phyloP scores from a whole-genome alignment of 192 early-diverging fungal species.

The Backusella westeae region DNA sequence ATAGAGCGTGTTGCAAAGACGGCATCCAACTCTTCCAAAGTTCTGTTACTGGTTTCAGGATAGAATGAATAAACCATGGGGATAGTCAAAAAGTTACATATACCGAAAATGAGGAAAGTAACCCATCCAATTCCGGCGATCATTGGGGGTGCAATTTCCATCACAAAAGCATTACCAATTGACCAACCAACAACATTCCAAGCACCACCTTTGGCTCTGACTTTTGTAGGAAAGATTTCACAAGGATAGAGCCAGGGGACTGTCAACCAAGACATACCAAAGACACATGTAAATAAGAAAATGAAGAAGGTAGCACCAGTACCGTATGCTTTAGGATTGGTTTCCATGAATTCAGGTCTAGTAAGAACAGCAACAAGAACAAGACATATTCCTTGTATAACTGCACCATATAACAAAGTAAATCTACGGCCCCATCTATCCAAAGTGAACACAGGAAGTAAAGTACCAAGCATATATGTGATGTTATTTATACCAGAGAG shows the following conservation, averaged over 20 bases:
- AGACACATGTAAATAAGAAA: slow-evolving; percentile 44
- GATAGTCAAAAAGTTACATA: slow-evolving; percentile 36
- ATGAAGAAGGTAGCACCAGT: slow-evolving; percentile 30
- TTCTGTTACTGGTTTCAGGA: slow-evolving; percentile 40
- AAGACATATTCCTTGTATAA: slow-evolving; percentile 23
- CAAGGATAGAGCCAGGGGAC: slow-evolving; percentile 69
- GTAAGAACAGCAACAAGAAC: slow-evolving; percentile 19
- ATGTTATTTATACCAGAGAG: slow-evolving; percentile 34
- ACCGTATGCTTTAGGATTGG: slow-evolving; percentile 24
- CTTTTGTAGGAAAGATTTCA: slow-evolving; percentile 51
- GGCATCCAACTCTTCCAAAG: slow-evolving; percentile 31
- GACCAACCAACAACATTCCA: slow-evolving; percentile 57
- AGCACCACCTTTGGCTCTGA: slow-evolving; percentile 59
- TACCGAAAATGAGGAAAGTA: slow-evolving; percentile 53
- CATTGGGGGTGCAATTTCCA: slow-evolving; percentile 46
- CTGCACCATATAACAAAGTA: slow-evolving; percentile 25
- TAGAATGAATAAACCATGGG: slow-evolving; percentile 45
- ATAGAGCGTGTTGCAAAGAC: slow-evolving; percentile 25
- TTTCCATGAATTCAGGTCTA: slow-evolving; percentile 16
- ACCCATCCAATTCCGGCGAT: slow-evolving; percentile 30
- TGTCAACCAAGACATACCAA: slow-evolving; percentile 63
- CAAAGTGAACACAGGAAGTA: slow-evolving; percentile 28
- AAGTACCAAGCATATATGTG: slow-evolving; percentile 30
- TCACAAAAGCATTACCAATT: slow-evolving; percentile 47
- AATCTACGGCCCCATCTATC: slow-evolving; percentile 30